Percentiles rank a stretch among this genome's conserved stretches.
Evolutionary conservation across 441 rosid species (phyloP).

Genomic region (Arabidopsis lyrata): DNA sequence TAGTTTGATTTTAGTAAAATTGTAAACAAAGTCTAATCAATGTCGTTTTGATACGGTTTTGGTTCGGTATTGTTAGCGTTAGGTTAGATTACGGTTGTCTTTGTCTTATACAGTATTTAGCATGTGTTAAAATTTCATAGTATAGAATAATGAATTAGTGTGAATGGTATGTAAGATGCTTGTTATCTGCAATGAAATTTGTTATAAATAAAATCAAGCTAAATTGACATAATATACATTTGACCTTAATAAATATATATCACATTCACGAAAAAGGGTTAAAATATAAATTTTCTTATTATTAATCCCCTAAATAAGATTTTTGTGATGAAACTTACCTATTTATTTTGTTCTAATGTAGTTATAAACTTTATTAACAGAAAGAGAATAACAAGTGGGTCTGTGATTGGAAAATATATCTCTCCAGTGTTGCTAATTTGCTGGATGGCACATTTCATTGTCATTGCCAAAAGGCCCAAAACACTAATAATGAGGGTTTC

Average conservation of each 20-base stretch:
- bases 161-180: not conserved
- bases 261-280: not conserved
- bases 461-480: constrained; percentile 23
- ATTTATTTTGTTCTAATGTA: not conserved
- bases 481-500: constrained; percentile 28
- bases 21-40: not conserved
- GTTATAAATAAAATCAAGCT: not conserved
- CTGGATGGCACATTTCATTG: constrained; percentile 39
- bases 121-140: not conserved
- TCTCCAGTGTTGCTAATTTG: constrained; percentile 29
- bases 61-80: constrained; percentile 3
- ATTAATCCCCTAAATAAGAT: not conserved
- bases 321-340: not conserved
- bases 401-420: constrained; percentile 28
- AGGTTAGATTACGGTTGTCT: not conserved
- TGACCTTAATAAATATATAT: not conserved
- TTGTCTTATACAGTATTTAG: not conserved
- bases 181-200: not conserved
- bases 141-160: not conserved
- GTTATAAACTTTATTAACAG: not conserved
- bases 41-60: not conserved
- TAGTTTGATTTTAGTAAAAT: not conserved
- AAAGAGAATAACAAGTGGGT: constrained; percentile 23
- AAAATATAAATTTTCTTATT: not conserved
- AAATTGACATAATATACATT: not conserved